Evolutionary conservation across 2,329 filamentous ascomycete genomes (phyloP), one percentile per base, ranked within the genome.

Genomic region (Endoconidiophora polonica): DNA sequence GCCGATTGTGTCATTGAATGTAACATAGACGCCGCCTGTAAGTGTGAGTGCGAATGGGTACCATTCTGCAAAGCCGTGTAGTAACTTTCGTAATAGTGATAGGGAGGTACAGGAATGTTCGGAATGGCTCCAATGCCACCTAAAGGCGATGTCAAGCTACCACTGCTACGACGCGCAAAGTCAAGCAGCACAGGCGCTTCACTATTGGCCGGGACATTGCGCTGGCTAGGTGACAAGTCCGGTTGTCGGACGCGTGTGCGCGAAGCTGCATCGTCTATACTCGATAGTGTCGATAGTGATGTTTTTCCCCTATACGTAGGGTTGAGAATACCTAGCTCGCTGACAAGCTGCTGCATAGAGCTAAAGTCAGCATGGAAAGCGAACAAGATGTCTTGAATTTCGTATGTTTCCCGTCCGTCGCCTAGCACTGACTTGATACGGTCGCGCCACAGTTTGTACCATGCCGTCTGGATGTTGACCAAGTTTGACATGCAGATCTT

Each of bases 401-500:
- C 80, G 12, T 80, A 77, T 5, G 79, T 74, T 46, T 81, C 69
- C 18, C 59, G 56, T 10, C 71, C 66, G 48, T 83, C 77, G 33
- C 80, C 78, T 4, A 95, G 71, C 2, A 91, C 76, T 6, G 76
- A 73, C 56, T 77, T 79, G 55, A 95, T 75, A 67, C 93, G 94
- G 57, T 84, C 81, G 58, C 83, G 81, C 78, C 87, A 88, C 38
- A 86, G 79, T 50, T 73, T 72, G 61, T 81, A 88, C 90, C 90
- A 98, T 45, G 77, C 73, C 16, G 77, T 74, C 63, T 95, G 88
- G 43, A 94, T 81, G 55, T 83, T 79, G 56, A 95, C 77, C 59
- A 96, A 86, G 58, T 86, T 87, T 52, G 75, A 77, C 41, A 94
- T 71, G 58, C 86, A 90, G 22, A 83, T 81, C 58, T 87, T 84